phyloP scores from a whole-genome alignment of 176 grass and related monocot genomes.

The Musa schizocarpa region DNA sequence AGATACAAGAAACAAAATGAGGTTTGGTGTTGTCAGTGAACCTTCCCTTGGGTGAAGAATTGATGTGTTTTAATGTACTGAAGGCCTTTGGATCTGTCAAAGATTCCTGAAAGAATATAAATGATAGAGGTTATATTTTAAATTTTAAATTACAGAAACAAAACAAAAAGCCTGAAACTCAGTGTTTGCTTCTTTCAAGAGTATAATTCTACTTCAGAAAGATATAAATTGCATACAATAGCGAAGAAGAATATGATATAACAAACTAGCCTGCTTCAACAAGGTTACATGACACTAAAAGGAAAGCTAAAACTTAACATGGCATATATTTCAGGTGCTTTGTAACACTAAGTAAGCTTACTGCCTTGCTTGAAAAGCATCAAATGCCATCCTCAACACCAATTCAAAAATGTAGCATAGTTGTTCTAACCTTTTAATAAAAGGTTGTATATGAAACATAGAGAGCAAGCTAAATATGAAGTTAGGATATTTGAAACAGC shows the following conservation, averaged over 20 bases:
- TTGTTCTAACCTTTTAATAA: too few species aligned
- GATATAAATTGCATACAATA: too few species aligned
- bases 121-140: background rate
- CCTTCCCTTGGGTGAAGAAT: background rate
- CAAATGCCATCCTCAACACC: too few species aligned
- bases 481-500: background rate
- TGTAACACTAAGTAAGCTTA: too few species aligned
- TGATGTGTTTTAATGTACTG: background rate
- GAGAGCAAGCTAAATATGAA: background rate
- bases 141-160: background rate
- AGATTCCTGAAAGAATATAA: conserved; percentile 1
- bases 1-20: background rate
- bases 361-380: too few species aligned
- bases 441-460: background rate
- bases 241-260: too few species aligned
- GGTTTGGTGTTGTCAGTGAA: background rate
- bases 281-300: background rate
- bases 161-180: background rate
- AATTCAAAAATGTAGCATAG: too few species aligned
- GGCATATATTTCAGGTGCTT: too few species aligned
- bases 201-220: background rate
- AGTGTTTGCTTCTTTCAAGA: background rate
- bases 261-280: background rate
- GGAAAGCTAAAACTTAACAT: too few species aligned
- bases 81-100: background rate